Evolutionary conservation across 2,329 filamentous ascomycete species (phyloP).

Genomic region (Monosporascus sp.): DNA sequence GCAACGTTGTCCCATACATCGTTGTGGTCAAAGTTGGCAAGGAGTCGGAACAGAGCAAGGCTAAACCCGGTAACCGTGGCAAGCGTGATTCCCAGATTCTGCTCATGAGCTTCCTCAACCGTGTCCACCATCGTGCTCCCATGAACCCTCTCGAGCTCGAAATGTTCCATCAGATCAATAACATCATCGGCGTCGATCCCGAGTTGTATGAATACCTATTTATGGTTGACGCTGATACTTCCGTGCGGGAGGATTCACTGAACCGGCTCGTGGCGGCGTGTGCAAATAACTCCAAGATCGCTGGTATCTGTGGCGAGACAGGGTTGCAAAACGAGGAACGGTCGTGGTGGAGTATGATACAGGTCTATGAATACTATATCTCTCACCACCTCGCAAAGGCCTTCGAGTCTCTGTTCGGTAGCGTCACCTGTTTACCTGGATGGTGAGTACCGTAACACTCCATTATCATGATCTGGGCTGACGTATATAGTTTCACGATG

Average conservation of each 20-base stretch:
- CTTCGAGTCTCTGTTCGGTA: constrained; percentile 96
- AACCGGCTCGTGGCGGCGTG: constrained; percentile 91
- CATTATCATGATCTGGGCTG: constrained; percentile 24
- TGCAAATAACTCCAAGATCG: constrained; percentile 91
- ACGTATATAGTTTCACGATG: constrained; percentile 80
- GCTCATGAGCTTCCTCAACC: constrained; percentile 95
- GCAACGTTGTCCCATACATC: constrained; percentile 93
- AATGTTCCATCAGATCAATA: constrained; percentile 99
- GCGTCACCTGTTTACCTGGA: constrained; percentile 96
- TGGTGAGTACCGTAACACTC: constrained; percentile 61
- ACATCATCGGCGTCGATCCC: constrained; percentile 96
- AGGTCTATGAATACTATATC: constrained; percentile 99
- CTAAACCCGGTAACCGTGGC: constrained; percentile 95
- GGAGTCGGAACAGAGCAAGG: constrained; percentile 83
- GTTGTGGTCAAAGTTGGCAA: constrained; percentile 97
- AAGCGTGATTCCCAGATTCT: constrained; percentile 98
- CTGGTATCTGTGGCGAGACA: constrained; percentile 95
- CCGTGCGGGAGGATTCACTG: constrained; percentile 83
- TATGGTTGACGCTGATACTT: constrained; percentile 97
- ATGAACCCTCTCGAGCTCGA: constrained; percentile 97
- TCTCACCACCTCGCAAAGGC: constrained; percentile 95
- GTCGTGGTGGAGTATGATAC: constrained; percentile 99
- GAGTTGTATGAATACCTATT: constrained; percentile 95
- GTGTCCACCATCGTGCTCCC: constrained; percentile 85
- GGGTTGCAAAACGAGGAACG: constrained; percentile 91